Evolutionary conservation across 2,329 filamentous ascomycete species (phyloP), one percentile per base, ranked within the genome.

Genomic region (Neocucurbitaria cava): DNA sequence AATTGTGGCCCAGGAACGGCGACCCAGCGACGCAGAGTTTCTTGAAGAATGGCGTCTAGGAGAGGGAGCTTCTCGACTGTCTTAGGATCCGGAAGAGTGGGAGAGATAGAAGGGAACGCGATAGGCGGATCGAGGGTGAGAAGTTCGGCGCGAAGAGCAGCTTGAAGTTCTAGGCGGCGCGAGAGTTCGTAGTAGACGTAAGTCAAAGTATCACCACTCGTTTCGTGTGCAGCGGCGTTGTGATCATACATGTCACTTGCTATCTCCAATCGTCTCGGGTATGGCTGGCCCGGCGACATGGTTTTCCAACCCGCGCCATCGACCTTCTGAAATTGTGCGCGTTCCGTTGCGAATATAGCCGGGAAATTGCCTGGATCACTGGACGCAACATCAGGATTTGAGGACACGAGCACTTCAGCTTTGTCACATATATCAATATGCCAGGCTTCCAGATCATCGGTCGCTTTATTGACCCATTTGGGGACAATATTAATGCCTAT

Each of bases 231-330:
- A 0, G 90, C 90, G 1, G 89, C 82, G 3, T 90, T 79, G 56
- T 93, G 89, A 65, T 92, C 89, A 43, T 90, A 82, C 58, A 89
- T 79, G 65, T 92, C 90, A 24, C 84, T 88, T 1, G 88, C 87
- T 20, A 91, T 79, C 9, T 31, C 28, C 9, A 31, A 31, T 31
- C 28, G 28, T 11, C 28, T 31, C 9, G 28, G 28, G 11, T 31
- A 31, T 31, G 28, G 28, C 28, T 31, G 2, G 85, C 82, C 1
- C 85, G 26, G 24, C 28, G 20, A 38, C 17, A 21, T 21, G 35
- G 20, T 88, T 87, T 21, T 93, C 76, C 83, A 91, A 26, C 28
- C 13, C 21, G 13, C 23, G 5, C 26, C 20, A 44, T 45, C n/a
- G 39, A 45, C 30, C 9, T 31, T 31, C 28, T 31, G 28, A 11